Conservation (phyloP, 805 yeast species). For the Maudiozyma bulderi region DNA sequence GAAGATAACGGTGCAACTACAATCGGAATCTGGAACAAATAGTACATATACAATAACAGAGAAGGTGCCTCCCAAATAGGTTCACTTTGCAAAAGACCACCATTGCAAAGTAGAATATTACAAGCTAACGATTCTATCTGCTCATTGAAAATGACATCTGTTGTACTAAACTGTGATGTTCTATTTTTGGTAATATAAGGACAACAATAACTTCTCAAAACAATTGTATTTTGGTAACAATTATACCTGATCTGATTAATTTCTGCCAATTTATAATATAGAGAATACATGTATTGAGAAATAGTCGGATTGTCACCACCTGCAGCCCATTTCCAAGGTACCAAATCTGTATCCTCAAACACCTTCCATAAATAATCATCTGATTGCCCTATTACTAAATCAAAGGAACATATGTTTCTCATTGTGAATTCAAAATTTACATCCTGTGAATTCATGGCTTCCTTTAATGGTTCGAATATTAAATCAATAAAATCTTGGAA, state of each 20-base stretch:
- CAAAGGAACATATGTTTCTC: conserved; percentile 27
- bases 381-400: conserved; percentile 21
- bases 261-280: conserved; percentile 18
- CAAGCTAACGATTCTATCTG: conserved; percentile 23
- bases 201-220: conserved; percentile 19
- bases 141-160: conserved; percentile 15
- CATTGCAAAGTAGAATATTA: conserved; percentile 23
- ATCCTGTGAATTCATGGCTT: conserved; percentile 16
- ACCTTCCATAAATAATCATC: conserved; percentile 22
- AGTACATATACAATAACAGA: conserved; percentile 18
- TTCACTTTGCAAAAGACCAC: conserved; percentile 25
- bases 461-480: conserved; percentile 29
- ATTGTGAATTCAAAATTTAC: conserved; percentile 21
- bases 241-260: conserved; percentile 11
- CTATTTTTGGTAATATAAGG: conserved; percentile 11
- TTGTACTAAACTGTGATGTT: conserved; percentile 23
- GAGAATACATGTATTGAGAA: conserved; percentile 32
- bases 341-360: conserved; percentile 11
- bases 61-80: conserved; percentile 21
- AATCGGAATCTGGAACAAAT: conserved; percentile 24
- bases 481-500: conserved; percentile 29
- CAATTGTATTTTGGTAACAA: conserved; percentile 13
- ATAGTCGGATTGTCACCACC: conserved; percentile 32
- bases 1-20: conserved; percentile 26
- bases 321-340: conserved; percentile 25